Evolutionary conservation across 306 rosid genomes (phyloP).

Genomic region (Oemleria cerasiformis): DNA sequence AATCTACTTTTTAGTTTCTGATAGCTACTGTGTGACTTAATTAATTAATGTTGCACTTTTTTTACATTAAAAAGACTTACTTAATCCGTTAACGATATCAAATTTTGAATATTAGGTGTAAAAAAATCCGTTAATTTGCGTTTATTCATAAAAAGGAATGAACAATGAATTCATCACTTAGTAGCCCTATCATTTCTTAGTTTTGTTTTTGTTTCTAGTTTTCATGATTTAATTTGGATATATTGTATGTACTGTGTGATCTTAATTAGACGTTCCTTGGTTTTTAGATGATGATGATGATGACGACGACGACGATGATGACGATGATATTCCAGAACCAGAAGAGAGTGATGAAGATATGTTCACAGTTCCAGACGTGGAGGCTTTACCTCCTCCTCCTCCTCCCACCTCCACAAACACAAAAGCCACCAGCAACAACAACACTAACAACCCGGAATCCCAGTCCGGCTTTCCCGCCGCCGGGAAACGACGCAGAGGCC

Average conservation of each 20-base stretch:
- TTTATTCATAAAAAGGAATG: no score
- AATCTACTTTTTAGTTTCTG: no score
- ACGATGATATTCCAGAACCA: constrained; percentile 30
- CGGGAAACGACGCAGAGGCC: constrained; percentile 47
- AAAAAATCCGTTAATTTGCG: no score
- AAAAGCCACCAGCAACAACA: constrained; percentile 8
- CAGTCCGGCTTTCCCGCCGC: constrained; percentile 17
- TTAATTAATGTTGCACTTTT: no score
- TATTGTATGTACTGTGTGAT: background rate
- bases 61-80: no score
- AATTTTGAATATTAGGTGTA: no score
- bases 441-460: constrained; percentile 13
- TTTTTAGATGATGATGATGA: constrained; percentile 16
- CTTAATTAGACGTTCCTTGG: constrained; percentile 23
- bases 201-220: background rate
- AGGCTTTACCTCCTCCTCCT: constrained; percentile 9
- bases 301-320: constrained; percentile 10
- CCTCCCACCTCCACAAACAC: constrained; percentile 17
- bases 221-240: background rate
- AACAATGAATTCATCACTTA: no score
- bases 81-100: no score
- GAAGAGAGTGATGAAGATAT: constrained; percentile 66
- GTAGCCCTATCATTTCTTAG: no score
- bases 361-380: constrained; percentile 61
- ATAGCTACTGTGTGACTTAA: no score